A percentile compares a stretch with the other conserved stretches of the same genome.
These are phyloP conservation scores for Populus ilicifolia DNA, from an alignment of 345 rosid genomes.

Conservation along the genomic window DNA sequence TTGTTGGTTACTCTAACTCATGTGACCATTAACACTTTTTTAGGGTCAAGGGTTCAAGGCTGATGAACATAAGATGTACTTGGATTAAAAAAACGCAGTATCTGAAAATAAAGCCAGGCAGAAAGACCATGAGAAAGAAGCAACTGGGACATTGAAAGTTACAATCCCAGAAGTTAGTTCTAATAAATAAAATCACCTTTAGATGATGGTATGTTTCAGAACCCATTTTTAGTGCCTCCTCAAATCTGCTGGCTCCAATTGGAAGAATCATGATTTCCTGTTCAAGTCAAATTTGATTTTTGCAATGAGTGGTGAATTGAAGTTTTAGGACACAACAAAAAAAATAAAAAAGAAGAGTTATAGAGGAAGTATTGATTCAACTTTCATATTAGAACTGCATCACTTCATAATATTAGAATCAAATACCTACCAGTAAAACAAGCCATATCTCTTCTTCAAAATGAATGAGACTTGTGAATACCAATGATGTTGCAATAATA, in stretches of 20 bases:
- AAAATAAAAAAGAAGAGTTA: too few relatives aligned
- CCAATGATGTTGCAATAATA: too few relatives aligned
- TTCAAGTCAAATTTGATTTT: conserved; percentile 6
- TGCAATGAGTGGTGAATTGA: not conserved
- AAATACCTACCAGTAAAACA: too few relatives aligned
- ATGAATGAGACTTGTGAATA: too few relatives aligned
- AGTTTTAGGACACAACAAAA: not conserved
- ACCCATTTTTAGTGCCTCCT: conserved; percentile 96
- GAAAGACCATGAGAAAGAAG: not conserved
- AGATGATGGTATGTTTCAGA: conserved; percentile 93
- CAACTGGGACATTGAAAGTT: not conserved
- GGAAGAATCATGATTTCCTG: conserved; percentile 96
- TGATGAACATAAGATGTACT: not conserved
- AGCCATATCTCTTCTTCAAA: too few relatives aligned
- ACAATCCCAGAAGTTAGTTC: conserved; percentile 7
- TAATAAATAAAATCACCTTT: conserved; percentile 53
- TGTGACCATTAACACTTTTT: not conserved
- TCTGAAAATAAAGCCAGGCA: not conserved
- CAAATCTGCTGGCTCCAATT: conserved; percentile 79
- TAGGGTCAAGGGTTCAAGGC: not conserved
- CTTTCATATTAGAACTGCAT: too few relatives aligned
- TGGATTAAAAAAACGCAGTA: not conserved
- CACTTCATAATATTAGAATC: too few relatives aligned
- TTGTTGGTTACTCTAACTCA: not conserved
- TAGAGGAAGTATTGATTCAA: too few relatives aligned